Base-by-base conservation (phyloP, 768 basidiomycete genomes). In the Lactarius pseudohatsudake region DNA sequence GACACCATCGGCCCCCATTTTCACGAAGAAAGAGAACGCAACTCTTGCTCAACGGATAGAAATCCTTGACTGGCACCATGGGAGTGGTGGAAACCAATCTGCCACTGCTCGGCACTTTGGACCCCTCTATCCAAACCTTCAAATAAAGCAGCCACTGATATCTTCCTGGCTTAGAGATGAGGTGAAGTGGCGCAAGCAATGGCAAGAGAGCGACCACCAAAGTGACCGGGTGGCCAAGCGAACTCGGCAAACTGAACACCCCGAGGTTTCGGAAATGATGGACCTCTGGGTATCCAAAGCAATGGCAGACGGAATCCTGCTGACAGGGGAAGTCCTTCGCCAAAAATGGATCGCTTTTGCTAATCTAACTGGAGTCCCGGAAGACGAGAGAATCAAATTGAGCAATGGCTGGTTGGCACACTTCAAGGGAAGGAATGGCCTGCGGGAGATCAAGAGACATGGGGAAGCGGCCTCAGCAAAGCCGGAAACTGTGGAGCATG, bases 241-340 rank as follows among this genome's bases (percentile, higher is more conserved):
- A 36, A 36, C 36, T 36, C 11, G 11, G 36, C 58, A 59, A 16
- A 59, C 58, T 4, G 36, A 59, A n/a, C 38, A 59, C 18, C 58
- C 58, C 7, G 58, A 40, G 18, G 58, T 59, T 10, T 26, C 38
- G 0, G 58, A 59, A 10, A 59, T 59, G 58, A 6, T 59, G 38
- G 58, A 43, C n/a, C 26, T 59, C 3, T 59, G 58, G 58, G 28
- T 59, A 0, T 26, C 22, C 2, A 43, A 18, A 16, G 58, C 40
- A 2, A 41, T 59, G 58, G 5, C 7, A 3, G 5, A 59, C 18
- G 18, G 15, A 4, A 11, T 57, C 20, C 7, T 38, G 1, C 5
- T 59, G 6, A 53, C 10, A 11, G 50, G 50, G 1, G 50, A 53
- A 15, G 2, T 53, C n/a, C n/a, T 53, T 1, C 13, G 28, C 15